Percentiles rank a stretch among this genome's conserved stretches.
phyloP scores from a whole-genome alignment of 2,329 filamentous ascomycete species.

The Aureobasidium lini region DNA sequence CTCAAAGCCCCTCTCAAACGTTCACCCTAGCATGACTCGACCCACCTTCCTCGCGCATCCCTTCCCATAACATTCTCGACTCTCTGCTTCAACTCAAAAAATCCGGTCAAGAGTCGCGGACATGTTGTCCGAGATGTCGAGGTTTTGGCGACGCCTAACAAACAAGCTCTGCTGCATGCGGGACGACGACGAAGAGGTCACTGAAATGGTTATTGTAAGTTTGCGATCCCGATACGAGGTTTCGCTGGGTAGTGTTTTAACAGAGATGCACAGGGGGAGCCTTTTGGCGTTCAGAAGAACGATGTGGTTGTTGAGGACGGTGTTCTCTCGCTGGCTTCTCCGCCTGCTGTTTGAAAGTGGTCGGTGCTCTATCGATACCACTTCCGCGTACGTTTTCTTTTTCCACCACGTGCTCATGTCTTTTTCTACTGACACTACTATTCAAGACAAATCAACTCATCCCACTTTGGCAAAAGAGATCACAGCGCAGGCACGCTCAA shows the following conservation, averaged over 20 bases:
- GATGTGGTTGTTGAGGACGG: background rate
- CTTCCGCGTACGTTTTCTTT: background rate
- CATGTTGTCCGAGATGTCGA: background rate
- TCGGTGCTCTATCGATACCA: background rate
- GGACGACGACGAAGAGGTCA: background rate
- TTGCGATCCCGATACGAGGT: background rate
- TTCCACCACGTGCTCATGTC: background rate
- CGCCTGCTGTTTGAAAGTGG: background rate
- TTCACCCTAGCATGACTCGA: conserved; percentile 4
- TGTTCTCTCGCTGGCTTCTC: background rate
- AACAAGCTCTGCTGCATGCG: background rate
- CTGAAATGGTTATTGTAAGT: background rate
- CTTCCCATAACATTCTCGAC: background rate
- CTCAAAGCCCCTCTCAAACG: background rate
- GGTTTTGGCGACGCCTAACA: background rate
- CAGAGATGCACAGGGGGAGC: background rate
- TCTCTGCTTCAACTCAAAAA: background rate
- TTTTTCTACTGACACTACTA: too few species aligned
- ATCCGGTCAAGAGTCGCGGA: background rate
- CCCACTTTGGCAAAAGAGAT: too few species aligned
- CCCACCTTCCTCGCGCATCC: background rate
- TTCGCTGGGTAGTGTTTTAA: background rate
- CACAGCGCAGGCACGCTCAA: too few species aligned
- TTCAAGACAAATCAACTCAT: too few species aligned
- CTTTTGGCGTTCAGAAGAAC: background rate